phyloP scores from a whole-genome alignment of 1,284 basidiomycete species.

The Austroboletus olivaceoglutinosus region DNA sequence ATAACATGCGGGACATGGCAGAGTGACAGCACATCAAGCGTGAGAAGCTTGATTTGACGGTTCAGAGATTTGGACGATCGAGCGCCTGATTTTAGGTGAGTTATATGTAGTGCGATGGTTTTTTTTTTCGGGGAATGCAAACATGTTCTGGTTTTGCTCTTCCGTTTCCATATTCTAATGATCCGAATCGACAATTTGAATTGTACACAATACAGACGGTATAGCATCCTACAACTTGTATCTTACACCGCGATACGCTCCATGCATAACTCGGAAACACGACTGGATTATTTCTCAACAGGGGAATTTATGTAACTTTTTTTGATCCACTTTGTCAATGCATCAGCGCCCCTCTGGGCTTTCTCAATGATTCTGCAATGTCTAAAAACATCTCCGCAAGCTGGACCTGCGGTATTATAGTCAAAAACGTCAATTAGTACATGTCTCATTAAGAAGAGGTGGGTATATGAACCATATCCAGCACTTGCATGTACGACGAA shows the following conservation, averaged over 20 bases:
- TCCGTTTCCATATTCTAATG: no score
- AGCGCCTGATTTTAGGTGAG: conserved; percentile 65
- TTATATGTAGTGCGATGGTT: conserved; percentile 35
- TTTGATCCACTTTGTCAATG: conserved; percentile 16
- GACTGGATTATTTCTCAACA: no score
- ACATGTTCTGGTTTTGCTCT: no score
- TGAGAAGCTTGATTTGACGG: conserved; percentile 20
- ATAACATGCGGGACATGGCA: conserved; percentile 43
- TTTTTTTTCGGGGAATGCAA: not conserved
- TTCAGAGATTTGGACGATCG: conserved; percentile 52
- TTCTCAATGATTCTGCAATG: conserved; percentile 57
- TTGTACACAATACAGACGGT: no score
- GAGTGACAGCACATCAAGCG: conserved; percentile 33
- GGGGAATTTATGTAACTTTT: no score
- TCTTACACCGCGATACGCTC: no score
- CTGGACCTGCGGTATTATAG: conserved; percentile 40
- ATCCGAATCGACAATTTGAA: no score
- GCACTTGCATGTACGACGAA: conserved; percentile 52
- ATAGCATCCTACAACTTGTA: not conserved
- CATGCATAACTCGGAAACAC: no score
- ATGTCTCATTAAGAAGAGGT: not conserved
- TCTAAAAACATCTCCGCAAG: conserved; percentile 62
- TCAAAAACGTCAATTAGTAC: not conserved
- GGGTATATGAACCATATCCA: conserved; percentile 47
- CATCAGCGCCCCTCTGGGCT: conserved; percentile 51